These are phyloP conservation scores for Tuber calosporum DNA, from an alignment of 495 filamentous ascomycete genomes.

Conservation along the genomic window DNA sequence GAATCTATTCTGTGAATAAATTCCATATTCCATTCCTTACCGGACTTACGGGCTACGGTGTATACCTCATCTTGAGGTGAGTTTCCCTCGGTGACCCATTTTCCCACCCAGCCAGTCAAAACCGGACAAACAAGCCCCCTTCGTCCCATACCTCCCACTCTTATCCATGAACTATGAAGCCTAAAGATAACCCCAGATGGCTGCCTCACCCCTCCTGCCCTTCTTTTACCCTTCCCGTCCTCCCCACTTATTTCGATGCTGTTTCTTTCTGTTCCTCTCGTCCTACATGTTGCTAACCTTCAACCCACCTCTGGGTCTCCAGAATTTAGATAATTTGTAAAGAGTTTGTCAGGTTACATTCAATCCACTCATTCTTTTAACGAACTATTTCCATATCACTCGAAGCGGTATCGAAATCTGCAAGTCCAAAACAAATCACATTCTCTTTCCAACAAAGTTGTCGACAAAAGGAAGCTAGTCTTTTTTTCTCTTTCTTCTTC, in stretches of 20 bases:
- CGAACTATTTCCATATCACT: slow-evolving; percentile 20
- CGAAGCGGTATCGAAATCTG: slow-evolving; percentile 8
- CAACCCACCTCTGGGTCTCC: background rate
- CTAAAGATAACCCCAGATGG: background rate
- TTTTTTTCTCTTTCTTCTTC: too few species aligned
- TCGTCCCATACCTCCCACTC: background rate
- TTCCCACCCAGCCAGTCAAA: background rate
- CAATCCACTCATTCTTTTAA: slow-evolving; percentile 10
- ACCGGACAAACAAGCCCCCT: slow-evolving; percentile 15
- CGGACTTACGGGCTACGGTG: slow-evolving; percentile 14
- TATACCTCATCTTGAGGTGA: slow-evolving; percentile 8
- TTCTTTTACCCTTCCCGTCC: background rate
- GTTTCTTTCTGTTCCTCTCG: background rate
- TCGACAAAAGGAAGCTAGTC: slow-evolving; percentile 9
- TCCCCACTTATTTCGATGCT: background rate
- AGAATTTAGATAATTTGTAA: slow-evolving; percentile 3
- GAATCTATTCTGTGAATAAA: slow-evolving; percentile 41
- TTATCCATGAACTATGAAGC: slow-evolving; percentile 1
- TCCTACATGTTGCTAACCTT: background rate
- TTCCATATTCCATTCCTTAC: slow-evolving; percentile 30
- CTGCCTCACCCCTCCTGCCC: background rate
- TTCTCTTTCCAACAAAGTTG: slow-evolving; percentile 13
- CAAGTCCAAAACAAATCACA: slow-evolving; percentile 10
- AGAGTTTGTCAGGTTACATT: background rate
- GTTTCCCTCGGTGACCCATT: background rate